phyloP scores from a whole-genome alignment of 2,329 filamentous ascomycete genomes.

The Tolypocladium cylindrosporum region DNA sequence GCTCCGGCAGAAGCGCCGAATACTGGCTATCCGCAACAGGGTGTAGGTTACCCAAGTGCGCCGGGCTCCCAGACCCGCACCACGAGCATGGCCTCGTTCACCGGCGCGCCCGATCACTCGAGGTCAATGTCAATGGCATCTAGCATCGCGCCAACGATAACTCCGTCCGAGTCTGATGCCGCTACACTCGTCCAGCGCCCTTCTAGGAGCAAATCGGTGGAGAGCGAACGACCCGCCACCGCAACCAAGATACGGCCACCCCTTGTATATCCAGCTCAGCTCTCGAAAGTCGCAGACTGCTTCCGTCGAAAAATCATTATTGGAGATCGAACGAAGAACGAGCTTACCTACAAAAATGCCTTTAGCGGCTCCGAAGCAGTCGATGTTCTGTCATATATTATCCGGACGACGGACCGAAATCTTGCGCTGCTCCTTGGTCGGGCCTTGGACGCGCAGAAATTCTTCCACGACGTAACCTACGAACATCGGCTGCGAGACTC shows the following conservation, averaged over 20 bases:
- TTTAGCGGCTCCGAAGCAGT: conserved; percentile 95
- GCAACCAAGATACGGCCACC: conserved; percentile 59
- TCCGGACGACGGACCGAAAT: conserved; percentile 93
- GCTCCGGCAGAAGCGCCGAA: conserved; percentile 31
- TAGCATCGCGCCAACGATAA: conserved; percentile 61
- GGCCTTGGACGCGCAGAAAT: conserved; percentile 93
- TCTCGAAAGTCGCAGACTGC: conserved; percentile 87
- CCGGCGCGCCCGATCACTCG: conserved; percentile 32
- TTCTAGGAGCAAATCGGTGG: conserved; percentile 45
- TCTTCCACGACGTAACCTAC: conserved; percentile 98
- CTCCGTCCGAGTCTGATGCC: conserved; percentile 48
- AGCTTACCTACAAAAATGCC: conserved; percentile 90
- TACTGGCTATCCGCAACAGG: conserved; percentile 23
- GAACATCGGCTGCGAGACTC: conserved; percentile 92
- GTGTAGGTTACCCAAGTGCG: conserved; percentile 30
- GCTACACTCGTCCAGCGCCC: conserved; percentile 41
- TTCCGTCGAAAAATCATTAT: conserved; percentile 83
- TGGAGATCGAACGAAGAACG: conserved; percentile 89
- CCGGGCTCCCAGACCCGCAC: conserved; percentile 47
- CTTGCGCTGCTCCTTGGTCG: conserved; percentile 82
- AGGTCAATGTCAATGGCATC: conserved; percentile 92
- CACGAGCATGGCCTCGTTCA: conserved; percentile 52
- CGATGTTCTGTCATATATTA: conserved; percentile 91
- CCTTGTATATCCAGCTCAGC: conserved; percentile 83
- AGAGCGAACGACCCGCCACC: conserved; percentile 46